These are phyloP conservation scores for Scedosporium boydii DNA, from an alignment of 2,329 filamentous ascomycete species.

Conservation along the genomic window DNA sequence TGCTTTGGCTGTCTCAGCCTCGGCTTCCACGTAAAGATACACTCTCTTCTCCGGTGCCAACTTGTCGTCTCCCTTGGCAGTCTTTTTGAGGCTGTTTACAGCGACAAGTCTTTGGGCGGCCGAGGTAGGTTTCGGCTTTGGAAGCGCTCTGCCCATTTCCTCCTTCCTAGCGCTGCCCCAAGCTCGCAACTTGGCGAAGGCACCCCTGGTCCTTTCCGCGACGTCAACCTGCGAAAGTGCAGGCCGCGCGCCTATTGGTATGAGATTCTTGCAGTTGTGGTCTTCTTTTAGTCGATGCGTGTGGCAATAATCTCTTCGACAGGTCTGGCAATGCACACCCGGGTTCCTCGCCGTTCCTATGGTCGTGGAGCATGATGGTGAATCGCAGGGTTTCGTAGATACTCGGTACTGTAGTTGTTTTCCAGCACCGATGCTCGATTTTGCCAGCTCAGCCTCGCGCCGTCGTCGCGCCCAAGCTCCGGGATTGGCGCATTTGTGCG, in stretches of 20 bases:
- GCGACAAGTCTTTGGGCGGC: constrained; percentile 58
- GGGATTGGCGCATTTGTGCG: constrained; percentile 58
- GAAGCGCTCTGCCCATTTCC: constrained; percentile 46
- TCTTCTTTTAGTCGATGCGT: constrained; percentile 70
- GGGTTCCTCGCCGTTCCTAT: constrained; percentile 60
- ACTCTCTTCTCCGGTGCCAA: constrained; percentile 74
- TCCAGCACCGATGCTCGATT: constrained; percentile 43
- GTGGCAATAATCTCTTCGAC: constrained; percentile 67
- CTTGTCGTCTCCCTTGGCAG: constrained; percentile 82
- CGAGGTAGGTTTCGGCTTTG: constrained; percentile 53
- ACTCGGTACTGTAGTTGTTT: constrained; percentile 44
- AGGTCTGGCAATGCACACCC: constrained; percentile 61
- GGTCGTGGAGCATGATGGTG: constrained; percentile 56
- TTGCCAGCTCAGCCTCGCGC: constrained; percentile 43
- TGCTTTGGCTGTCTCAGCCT: constrained; percentile 71
- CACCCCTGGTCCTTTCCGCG: constrained; percentile 55
- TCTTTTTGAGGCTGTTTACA: constrained; percentile 71
- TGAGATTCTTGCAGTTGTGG: constrained; percentile 73
- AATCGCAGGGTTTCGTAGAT: constrained; percentile 58
- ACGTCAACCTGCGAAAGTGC: constrained; percentile 31
- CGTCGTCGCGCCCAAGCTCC: constrained; percentile 54
- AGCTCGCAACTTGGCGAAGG: constrained; percentile 65
- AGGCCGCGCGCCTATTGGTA: constrained; percentile 42
- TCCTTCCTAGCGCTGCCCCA: constrained; percentile 73
- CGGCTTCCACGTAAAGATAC: constrained; percentile 84